Evolutionary conservation across 179 eudicot genomes (phyloP), one percentile per base, ranked within the genome.

Genomic region (Vitellaria paradoxa): DNA sequence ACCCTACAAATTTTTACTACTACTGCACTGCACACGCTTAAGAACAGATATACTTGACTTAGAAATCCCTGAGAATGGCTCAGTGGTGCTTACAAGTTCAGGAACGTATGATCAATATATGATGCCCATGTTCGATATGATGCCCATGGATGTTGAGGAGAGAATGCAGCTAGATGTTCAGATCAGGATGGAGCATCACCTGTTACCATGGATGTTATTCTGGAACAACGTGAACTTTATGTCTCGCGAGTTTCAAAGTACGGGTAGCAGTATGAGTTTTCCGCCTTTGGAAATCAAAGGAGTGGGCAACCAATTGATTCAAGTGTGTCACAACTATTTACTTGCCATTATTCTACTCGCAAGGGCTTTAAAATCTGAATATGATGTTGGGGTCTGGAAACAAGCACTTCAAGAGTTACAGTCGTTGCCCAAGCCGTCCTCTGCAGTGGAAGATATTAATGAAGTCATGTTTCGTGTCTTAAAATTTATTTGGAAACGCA

Each of bases 311-410:
- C 70, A 18, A 7, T 42, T 67, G 12, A 45, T 67, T 67, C 14
- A 67, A 45, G 24, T 3, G 1, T 67, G 70, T n/a, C 70, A 67
- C 3, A 20, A n/a, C 24, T 52, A 45, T 67, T 67, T 67, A 67
- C 70, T 67, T 17, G 70, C 70, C 23, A 67, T 67, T 7, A 0
- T 67, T 67, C 53, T 67, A 45, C 70, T 67, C 10, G 53, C 70
- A 67, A 45, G 70, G 70, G 70, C 70, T 52, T 67, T 67, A n/a
- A 67, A 67, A 42, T 17, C 5, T 67, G 53, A 42, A 23, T 18
- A 12, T 45, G 15, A 67, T n/a, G 8, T 4, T 10, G 14, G 21
- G 12, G 70, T 67, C 47, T 67, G 70, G 70, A 9, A 17, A n/a
- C 52, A 2, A 2, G 70, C 70, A 2, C 6, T 67, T 42, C 50